These are phyloP conservation scores for Quercus tomentella DNA, from an alignment of 331 rosid genomes.

Conservation along the genomic window DNA sequence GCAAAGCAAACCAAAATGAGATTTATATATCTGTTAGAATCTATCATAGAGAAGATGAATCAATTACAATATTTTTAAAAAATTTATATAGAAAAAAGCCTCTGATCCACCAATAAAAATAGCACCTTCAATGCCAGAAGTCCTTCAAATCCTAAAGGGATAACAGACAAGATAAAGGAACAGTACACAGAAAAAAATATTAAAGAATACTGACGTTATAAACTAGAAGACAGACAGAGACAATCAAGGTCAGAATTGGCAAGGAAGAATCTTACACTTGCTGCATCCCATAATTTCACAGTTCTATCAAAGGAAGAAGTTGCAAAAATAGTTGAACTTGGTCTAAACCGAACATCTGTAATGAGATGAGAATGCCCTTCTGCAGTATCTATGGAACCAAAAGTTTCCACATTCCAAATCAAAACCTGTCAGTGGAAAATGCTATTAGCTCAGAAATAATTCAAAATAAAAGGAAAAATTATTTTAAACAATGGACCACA, in stretches of 20 bases:
- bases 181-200: background rate
- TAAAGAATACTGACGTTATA: constrained; percentile 5
- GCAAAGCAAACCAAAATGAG: background rate
- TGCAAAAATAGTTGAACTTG: constrained; percentile 51
- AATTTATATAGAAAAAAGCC: background rate
- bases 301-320: constrained; percentile 66
- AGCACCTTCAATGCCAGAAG: background rate
- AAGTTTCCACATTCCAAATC: constrained; percentile 56
- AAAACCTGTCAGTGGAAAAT: constrained; percentile 41
- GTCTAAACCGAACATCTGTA: constrained; percentile 58
- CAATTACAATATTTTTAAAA: background rate
- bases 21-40: background rate
- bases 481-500: constrained; percentile 9
- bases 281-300: constrained; percentile 58
- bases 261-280: constrained; percentile 35
- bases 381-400: constrained; percentile 26
- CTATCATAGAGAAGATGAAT: background rate
- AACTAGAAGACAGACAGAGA: constrained; percentile 10
- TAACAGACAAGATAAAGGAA: background rate
- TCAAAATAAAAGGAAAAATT: constrained; percentile 17
- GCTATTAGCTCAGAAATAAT: constrained; percentile 19
- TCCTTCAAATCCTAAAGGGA: background rate
- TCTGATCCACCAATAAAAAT: background rate
- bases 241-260: constrained; percentile 7
- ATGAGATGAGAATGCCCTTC: constrained; percentile 49